Conservation (phyloP, 1,139 yeast species). For the Kazachstania sp. region DNA sequence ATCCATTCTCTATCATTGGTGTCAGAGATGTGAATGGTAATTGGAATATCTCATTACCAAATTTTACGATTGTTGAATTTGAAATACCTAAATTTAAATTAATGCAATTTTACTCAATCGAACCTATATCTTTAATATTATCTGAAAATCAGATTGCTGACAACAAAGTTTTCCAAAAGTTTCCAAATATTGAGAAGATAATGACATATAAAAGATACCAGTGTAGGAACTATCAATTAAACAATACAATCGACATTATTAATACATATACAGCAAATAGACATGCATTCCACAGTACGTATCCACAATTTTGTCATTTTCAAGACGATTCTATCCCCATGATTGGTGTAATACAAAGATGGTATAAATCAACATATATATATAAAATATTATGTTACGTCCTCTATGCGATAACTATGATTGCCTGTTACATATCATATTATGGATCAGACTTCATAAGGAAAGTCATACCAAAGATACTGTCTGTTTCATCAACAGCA, state of each 20-base stretch:
- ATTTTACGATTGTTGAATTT: constrained; percentile 45
- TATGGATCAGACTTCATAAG: constrained; percentile 34
- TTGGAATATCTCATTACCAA: constrained; percentile 10
- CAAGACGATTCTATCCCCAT: not conserved
- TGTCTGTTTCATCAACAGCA: constrained; percentile 52
- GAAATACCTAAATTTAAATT: constrained; percentile 65
- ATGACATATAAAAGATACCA: constrained; percentile 23
- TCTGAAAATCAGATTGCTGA: constrained; percentile 30
- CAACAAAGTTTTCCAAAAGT: constrained; percentile 16
- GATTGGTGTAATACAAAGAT: not conserved
- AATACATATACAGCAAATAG: constrained; percentile 22
- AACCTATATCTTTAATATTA: constrained; percentile 63
- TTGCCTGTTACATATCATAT: constrained; percentile 31
- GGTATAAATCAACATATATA: constrained; percentile 2
- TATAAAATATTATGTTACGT: not conserved
- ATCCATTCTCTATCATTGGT: constrained; percentile 16
- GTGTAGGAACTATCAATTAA: constrained; percentile 12
- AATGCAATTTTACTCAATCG: constrained; percentile 71
- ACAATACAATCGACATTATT: constrained; percentile 21
- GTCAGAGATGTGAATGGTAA: constrained; percentile 2
- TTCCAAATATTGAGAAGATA: constrained; percentile 26
- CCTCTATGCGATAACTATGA: constrained; percentile 12
- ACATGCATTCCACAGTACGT: constrained; percentile 14
- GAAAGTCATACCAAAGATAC: constrained; percentile 29
- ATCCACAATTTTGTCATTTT: constrained; percentile 9